phyloP scores from a whole-genome alignment of 306 rosid species.

The Vigna reflexopilosa region DNA sequence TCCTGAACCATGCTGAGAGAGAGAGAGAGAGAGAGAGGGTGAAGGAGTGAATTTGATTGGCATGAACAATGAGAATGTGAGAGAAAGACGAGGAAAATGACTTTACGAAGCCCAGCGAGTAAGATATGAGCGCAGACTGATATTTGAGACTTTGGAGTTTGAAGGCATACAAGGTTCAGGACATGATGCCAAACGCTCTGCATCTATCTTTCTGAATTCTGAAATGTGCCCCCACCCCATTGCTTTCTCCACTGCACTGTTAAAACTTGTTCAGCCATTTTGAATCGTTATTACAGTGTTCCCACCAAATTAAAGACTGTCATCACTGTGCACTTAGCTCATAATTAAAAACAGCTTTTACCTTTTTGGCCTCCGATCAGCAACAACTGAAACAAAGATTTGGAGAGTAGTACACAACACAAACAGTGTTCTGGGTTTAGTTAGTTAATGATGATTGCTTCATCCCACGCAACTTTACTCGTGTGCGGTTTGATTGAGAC shows the following conservation, averaged over 20 bases:
- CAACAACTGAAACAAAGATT: not conserved
- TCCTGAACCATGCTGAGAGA: not conserved
- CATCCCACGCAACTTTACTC: not conserved
- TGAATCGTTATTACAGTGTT: not conserved
- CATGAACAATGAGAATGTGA: not conserved
- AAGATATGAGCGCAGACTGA: not conserved
- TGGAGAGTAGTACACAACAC: not conserved
- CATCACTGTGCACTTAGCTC: not conserved
- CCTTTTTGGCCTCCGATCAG: not conserved
- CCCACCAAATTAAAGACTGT: not conserved
- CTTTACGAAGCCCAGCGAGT: not conserved
- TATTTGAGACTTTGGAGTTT: not conserved
- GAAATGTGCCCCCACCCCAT: conserved; percentile 21
- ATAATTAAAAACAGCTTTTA: not conserved
- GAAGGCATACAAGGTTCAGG: not conserved
- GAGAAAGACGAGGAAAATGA: not conserved
- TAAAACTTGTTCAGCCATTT: conserved; percentile 2
- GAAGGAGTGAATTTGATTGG: not conserved
- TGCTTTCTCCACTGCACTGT: not conserved
- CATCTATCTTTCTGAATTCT: conserved; percentile 5
- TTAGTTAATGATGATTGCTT: conserved; percentile 20
- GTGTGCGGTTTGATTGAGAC: conserved; percentile 7
- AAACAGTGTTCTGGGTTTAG: conserved; percentile 2
- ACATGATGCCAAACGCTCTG: conserved; percentile 28
- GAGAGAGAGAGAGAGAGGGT: not conserved